Evolutionary conservation across 2,329 filamentous ascomycete genomes (phyloP), one percentile per base, ranked within the genome.

Genomic region (Tolypocladium tropicale): DNA sequence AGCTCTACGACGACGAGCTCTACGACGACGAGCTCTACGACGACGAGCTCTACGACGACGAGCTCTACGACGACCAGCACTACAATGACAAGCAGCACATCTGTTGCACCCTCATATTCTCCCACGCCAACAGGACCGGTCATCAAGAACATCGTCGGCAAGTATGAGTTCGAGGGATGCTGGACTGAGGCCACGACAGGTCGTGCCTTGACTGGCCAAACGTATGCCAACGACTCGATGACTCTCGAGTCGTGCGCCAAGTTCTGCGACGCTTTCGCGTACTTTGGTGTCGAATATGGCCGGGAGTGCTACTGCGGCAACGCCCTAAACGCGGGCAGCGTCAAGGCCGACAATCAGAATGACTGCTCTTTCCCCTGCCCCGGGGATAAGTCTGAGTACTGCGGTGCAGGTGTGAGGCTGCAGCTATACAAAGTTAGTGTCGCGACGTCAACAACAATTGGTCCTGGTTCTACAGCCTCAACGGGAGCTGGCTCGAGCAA

Each of bases 251-350:
- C 53, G 2, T 71, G 70, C 34, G 65, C 67, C 0, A 46, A 56
- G 1, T 70, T 67, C 53, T 73, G 71, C 18, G 57, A 61, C 2
- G 63, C 61, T 2, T 68, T 57, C 25, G 59, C 54, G 0, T 72
- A 67, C 56, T 72, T 72, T 50, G 71, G 69, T 0, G 56, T 61
- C 3, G 69, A 72, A 32, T 74, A 73, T 34, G 70, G 67, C 3
- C 55, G 69, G 0, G 70, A 75, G 55, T 75, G 72, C 54, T 75
- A 68, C 52, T 75, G 72, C 33, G 72, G 72, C 0, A 66, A 72
- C 25, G 57, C 51, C 1, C 57, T 74, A 3, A 65, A 65, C 3
- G 55, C 58, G 0, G 68, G 65, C 6, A 67, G 65, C 23, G 57
- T 60, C 18, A 59, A 64, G 34, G 67, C 68, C 0, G 52, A 55